Conservation (phyloP, 1,139 yeast species). For the Nakaseomyces delphensis region DNA sequence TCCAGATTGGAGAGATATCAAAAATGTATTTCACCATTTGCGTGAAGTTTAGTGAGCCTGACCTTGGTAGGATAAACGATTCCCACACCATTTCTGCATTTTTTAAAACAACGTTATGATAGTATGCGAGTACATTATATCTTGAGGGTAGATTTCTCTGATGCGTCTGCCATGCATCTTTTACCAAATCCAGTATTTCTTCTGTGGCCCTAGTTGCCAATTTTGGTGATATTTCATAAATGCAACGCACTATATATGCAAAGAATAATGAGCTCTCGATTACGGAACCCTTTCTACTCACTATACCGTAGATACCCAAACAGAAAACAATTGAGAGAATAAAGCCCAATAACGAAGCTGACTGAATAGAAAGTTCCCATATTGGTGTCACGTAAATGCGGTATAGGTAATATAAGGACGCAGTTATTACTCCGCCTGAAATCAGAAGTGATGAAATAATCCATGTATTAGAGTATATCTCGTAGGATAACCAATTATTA, state of each 20-base stretch:
- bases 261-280: constrained; percentile 78
- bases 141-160: constrained; percentile 26
- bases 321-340: constrained; percentile 68
- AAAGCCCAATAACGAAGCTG: constrained; percentile 80
- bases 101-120: constrained; percentile 20
- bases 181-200: constrained; percentile 33
- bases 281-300: constrained; percentile 77
- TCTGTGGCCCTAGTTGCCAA: constrained; percentile 42
- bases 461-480: constrained; percentile 51
- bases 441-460: constrained; percentile 63
- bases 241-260: constrained; percentile 86
- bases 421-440: constrained; percentile 69
- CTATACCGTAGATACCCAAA: constrained; percentile 74
- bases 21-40: neutral
- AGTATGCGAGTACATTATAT: constrained; percentile 25
- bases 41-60: constrained; percentile 9
- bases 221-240: constrained; percentile 84
- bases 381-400: constrained; percentile 74
- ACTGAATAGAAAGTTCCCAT: constrained; percentile 52
- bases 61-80: constrained; percentile 18
- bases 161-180: constrained; percentile 32
- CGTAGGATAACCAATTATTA: constrained; percentile 50
- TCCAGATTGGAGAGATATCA: constrained; percentile 31
- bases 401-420: constrained; percentile 68
- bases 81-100: constrained; percentile 26